phyloP scores from a whole-genome alignment of 129 eudicot genomes.

The Helichrysum umbraculigerum region DNA sequence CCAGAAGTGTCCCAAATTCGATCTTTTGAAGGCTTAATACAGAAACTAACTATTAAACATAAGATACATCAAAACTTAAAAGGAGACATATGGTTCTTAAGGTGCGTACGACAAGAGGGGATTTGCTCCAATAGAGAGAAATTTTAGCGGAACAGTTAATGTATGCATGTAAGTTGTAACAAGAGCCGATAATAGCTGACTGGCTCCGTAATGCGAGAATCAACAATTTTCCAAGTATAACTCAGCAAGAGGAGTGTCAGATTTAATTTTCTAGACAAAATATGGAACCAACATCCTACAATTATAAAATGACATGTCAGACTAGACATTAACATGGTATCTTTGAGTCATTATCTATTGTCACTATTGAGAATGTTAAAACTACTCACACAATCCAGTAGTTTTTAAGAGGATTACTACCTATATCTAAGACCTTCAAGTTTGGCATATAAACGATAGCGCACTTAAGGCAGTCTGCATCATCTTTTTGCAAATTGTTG shows the following conservation, averaged over 20 bases:
- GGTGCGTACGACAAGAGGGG: constrained; percentile 62
- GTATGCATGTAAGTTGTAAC: constrained; percentile 29
- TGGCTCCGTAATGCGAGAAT: constrained; percentile 51
- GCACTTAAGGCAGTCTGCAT: constrained; percentile 57
- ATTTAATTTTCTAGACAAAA: constrained; percentile 51
- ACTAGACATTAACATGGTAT: not conserved
- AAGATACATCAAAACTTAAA: not conserved
- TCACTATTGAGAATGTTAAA: constrained; percentile 14
- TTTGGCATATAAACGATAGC: constrained; percentile 71
- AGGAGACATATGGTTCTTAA: not conserved
- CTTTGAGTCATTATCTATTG: constrained; percentile 7
- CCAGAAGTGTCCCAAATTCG: constrained; percentile 53
- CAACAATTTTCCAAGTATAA: constrained; percentile 63
- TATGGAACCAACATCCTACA: constrained; percentile 55
- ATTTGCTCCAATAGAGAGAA: constrained; percentile 63
- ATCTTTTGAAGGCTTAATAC: constrained; percentile 28
- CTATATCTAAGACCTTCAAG: constrained; percentile 35
- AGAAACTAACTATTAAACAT: constrained; percentile 1
- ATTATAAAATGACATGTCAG: constrained; percentile 12
- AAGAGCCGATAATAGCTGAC: constrained; percentile 53
- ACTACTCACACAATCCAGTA: constrained; percentile 59
- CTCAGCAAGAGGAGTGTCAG: constrained; percentile 41
- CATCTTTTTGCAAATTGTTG: constrained; percentile 53
- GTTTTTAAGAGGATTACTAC: constrained; percentile 54
- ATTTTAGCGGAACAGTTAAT: constrained; percentile 45